Evolutionary conservation across 2,329 filamentous ascomycete genomes (phyloP).

Genomic region (Clonostachys chloroleuca): DNA sequence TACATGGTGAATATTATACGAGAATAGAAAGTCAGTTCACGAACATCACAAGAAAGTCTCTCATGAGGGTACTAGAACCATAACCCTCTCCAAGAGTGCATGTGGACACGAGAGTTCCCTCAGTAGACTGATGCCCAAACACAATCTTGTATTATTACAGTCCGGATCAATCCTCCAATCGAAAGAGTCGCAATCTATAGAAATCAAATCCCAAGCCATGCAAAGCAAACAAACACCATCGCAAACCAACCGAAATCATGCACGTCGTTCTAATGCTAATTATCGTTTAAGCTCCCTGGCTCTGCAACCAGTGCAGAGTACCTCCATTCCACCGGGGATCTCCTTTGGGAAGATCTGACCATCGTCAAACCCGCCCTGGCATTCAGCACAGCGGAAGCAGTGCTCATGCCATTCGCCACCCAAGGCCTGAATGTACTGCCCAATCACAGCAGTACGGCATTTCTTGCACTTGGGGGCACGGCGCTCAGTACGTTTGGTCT

Average conservation of each 20-base stretch:
- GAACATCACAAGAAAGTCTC: too few relatives aligned
- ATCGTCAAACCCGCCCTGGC: constrained; percentile 56
- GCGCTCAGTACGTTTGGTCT: constrained; percentile 86
- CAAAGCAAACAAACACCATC: neutral
- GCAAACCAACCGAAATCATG: neutral
- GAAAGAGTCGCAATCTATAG: neutral
- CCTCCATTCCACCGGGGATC: constrained; percentile 40
- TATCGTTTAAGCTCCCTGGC: constrained; percentile 53
- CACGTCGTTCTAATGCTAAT: constrained; percentile 7
- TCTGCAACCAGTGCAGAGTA: constrained; percentile 59
- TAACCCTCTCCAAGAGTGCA: too few relatives aligned
- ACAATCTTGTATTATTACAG: too few relatives aligned
- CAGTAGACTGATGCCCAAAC: too few relatives aligned
- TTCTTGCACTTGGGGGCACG: constrained; percentile 84
- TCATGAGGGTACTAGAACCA: too few relatives aligned
- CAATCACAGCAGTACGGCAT: constrained; percentile 80
- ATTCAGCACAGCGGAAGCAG: constrained; percentile 78
- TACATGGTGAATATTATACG: too few relatives aligned
- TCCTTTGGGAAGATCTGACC: constrained; percentile 61
- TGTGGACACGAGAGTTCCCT: too few relatives aligned
- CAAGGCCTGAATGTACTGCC: constrained; percentile 84
- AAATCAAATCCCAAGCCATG: neutral
- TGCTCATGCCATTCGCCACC: constrained; percentile 90
- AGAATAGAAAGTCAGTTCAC: too few relatives aligned
- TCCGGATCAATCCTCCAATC: too few relatives aligned